A percentile compares a stretch with the other conserved stretches of the same genome.
phyloP scores from a whole-genome alignment of 495 filamentous ascomycete species.

The Penicillium egyptiacum region DNA sequence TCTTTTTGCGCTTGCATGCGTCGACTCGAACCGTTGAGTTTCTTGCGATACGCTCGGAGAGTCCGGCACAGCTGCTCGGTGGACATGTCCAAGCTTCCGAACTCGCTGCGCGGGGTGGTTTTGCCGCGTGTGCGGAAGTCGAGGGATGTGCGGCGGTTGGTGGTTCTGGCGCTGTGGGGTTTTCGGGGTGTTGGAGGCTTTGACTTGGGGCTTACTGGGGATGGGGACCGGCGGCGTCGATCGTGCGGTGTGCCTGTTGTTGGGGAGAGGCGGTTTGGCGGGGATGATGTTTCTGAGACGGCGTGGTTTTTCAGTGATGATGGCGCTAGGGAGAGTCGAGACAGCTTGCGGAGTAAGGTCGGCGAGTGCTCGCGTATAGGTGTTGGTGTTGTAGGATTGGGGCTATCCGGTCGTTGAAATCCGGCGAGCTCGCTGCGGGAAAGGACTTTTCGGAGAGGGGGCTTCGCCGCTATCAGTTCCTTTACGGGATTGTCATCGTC shows the following conservation, averaged over 20 bases:
- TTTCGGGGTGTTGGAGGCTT: constrained; percentile 22
- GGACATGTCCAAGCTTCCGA: constrained; percentile 67
- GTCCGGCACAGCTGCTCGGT: constrained; percentile 79
- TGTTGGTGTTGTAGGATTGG: constrained; percentile 49
- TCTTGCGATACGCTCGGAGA: constrained; percentile 79
- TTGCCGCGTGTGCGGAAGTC: constrained; percentile 57
- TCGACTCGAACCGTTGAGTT: constrained; percentile 64
- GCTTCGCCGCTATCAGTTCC: constrained; percentile 54
- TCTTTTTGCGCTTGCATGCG: constrained; percentile 66
- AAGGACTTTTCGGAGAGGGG: constrained; percentile 70
- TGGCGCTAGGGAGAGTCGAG: constrained; percentile 43
- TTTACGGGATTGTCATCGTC: constrained; percentile 51
- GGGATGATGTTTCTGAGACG: constrained; percentile 33
- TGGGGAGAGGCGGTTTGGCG: constrained; percentile 40
- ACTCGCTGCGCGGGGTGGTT: constrained; percentile 51
- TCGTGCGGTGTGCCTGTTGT: constrained; percentile 28
- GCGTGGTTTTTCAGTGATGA: constrained; percentile 32
- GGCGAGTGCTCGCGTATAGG: constrained; percentile 60
- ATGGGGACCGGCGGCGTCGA: constrained; percentile 44
- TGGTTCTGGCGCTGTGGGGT: constrained; percentile 20
- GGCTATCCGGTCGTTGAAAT: constrained; percentile 58
- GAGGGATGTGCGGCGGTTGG: constrained; percentile 55
- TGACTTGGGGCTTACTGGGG: constrained; percentile 42
- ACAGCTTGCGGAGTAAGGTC: constrained; percentile 59
- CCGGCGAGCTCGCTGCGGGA: constrained; percentile 76